Conservation (phyloP, 2,329 filamentous ascomycete genomes). For the Fusarium agapanthi region DNA sequence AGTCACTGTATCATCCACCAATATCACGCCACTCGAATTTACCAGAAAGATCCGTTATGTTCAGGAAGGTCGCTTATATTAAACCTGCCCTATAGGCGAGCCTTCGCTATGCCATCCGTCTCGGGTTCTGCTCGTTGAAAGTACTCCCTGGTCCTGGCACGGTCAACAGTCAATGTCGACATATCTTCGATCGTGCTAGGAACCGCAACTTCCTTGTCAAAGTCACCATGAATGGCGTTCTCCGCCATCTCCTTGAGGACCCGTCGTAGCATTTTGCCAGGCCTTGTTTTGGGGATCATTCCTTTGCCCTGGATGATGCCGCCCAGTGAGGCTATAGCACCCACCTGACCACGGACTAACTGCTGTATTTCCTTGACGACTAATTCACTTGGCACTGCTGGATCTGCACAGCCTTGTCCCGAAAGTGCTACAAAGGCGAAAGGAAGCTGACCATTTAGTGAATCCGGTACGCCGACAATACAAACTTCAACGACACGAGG, state of each 20-base stretch:
- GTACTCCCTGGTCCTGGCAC: slow-evolving; percentile 76
- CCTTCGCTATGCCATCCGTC: slow-evolving; percentile 60
- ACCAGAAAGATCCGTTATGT: not conserved
- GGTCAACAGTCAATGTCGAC: slow-evolving; percentile 77
- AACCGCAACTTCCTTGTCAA: slow-evolving; percentile 75
- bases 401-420: slow-evolving; percentile 56
- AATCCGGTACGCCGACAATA: slow-evolving; percentile 85
- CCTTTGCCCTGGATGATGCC: slow-evolving; percentile 85
- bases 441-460: slow-evolving; percentile 87
- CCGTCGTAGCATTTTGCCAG: slow-evolving; percentile 87
- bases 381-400: slow-evolving; percentile 57
- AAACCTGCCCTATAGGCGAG: slow-evolving; percentile 57
- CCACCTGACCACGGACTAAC: slow-evolving; percentile 81
- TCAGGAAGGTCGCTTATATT: not conserved
- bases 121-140: slow-evolving; percentile 64
- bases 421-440: slow-evolving; percentile 82
- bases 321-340: slow-evolving; percentile 84
- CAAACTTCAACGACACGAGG: slow-evolving; percentile 82
- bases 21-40: not conserved
- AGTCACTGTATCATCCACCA: not conserved
- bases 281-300: slow-evolving; percentile 91
- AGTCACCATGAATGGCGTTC: slow-evolving; percentile 78
- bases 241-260: slow-evolving; percentile 86
- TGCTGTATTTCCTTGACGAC: slow-evolving; percentile 72
- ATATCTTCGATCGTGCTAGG: slow-evolving; percentile 88